Evolutionary conservation across 1,284 basidiomycete species (phyloP).

Genomic region (Boletus sp.): DNA sequence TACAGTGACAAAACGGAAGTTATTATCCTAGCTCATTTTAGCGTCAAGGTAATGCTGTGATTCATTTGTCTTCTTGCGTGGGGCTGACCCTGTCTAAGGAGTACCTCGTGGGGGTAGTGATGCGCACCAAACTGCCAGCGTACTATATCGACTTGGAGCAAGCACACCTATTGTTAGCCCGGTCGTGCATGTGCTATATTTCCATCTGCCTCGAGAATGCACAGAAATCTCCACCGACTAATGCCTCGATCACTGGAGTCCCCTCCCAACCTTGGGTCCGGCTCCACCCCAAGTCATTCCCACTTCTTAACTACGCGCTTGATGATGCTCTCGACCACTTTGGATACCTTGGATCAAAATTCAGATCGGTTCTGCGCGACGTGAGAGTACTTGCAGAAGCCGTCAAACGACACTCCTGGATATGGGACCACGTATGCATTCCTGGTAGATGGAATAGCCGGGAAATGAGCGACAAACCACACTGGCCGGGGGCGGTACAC

Average conservation of each 20-base stretch:
- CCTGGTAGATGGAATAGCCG: background rate
- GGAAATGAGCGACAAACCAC: background rate
- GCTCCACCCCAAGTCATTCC: background rate
- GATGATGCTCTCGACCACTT: conserved; percentile 10
- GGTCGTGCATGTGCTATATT: conserved; percentile 5
- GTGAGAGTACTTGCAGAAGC: background rate
- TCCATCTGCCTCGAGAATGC: conserved; percentile 1
- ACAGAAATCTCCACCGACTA: too few relatives aligned
- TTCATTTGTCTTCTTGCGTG: background rate
- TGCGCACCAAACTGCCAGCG: background rate
- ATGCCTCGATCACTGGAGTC: background rate
- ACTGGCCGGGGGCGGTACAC: background rate
- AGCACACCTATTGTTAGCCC: conserved; percentile 1
- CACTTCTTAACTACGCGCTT: conserved; percentile 1
- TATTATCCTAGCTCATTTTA: conserved; percentile 1
- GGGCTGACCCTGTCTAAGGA: background rate
- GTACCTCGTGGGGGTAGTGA: background rate
- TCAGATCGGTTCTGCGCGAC: background rate
- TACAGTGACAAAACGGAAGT: background rate
- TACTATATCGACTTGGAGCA: background rate
- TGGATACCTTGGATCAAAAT: background rate
- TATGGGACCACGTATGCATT: conserved; percentile 1
- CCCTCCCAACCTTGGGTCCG: background rate
- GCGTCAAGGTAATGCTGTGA: conserved; percentile 2
- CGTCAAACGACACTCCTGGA: conserved; percentile 1